Evolutionary conservation across 768 basidiomycete species (phyloP), one percentile per base, ranked within the genome.

Genomic region (Lactarius sanguifluus): DNA sequence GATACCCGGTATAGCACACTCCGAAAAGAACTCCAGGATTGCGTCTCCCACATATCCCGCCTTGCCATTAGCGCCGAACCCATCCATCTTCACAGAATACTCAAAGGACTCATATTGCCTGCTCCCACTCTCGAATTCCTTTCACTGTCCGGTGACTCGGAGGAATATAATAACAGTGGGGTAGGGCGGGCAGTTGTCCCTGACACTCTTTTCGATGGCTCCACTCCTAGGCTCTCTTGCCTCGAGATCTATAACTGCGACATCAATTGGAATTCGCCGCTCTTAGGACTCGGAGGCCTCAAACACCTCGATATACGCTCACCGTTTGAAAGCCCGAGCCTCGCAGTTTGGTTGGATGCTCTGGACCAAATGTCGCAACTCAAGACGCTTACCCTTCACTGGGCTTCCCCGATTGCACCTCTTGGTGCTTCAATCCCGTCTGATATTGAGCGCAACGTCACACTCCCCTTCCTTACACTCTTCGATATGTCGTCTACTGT

Each of bases 261-360:
- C 52, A 57, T 64, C 25, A 23, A n/a, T 23, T 64, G 62, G 62
- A 23, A n/a, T 7, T 57, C 62, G 8, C 40, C 62, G 52, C 40
- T 56, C 8, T 57, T 64, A 13, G 32, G 32, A 32, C 32, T 32
- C 8, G 41, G 20, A 41, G 25, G 40, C 41, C 54, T 64, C 5
- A 34, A 40, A 15, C 40, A 56, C 20, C 54, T 64, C 23, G 30
- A 45, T 23, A 56, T 64, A 32, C 32, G 38, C 1, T n/a, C 23
- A 10, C 16, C 57, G 38, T 64, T 55, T 7, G 25, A 13, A 23
- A 18, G 55, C n/a, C 62, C 62, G 13, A 57, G 43, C 5, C 18
- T 56, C 20, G 18, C 9, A 32, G 25, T 38, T 18, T 64, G 52
- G 52, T 41, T 64, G 36, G 40, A 56, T n/a, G 62, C 62, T 13